Evolutionary conservation across 192 early-diverging fungal species (phyloP).

Genomic region (Oehlia diaphana): DNA sequence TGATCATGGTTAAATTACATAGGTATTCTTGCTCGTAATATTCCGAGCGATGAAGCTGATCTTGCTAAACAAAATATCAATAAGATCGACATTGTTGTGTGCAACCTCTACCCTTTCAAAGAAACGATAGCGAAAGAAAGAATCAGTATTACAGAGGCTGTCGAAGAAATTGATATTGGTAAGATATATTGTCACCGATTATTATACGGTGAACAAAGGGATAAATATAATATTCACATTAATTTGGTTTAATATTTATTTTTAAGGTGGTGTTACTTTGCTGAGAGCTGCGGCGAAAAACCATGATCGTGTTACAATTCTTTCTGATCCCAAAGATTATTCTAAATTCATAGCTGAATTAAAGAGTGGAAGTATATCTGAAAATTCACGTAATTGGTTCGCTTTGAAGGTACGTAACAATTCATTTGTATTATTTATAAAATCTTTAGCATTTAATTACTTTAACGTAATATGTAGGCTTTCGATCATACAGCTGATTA

Average conservation of each 20-base stretch:
- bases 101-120: conserved; percentile 99
- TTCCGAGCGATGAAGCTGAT: conserved; percentile 81
- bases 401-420: conserved; percentile 70
- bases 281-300: conserved; percentile 99
- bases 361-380: conserved; percentile 59
- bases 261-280: conserved; percentile 89
- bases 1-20: not conserved
- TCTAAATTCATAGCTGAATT: conserved; percentile 75
- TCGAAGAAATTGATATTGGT: conserved; percentile 99
- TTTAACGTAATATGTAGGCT: conserved; percentile 49
- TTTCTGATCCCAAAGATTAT: conserved; percentile 95
- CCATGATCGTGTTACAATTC: conserved; percentile 89
- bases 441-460: not conserved
- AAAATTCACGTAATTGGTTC: conserved; percentile 71
- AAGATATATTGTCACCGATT: not conserved
- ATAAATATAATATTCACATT: not conserved
- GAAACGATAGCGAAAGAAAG: conserved; percentile 85
- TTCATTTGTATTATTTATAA: not conserved
- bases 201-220: not conserved
- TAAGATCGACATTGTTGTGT: conserved; percentile 93
- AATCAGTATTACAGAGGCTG: conserved; percentile 91
- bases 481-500: conserved; percentile 97
- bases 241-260: not conserved
- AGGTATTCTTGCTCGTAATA: conserved; percentile 88
- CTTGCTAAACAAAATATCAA: conserved; percentile 85